phyloP scores from a whole-genome alignment of 805 yeast species.

The Spathaspora arborariae region DNA sequence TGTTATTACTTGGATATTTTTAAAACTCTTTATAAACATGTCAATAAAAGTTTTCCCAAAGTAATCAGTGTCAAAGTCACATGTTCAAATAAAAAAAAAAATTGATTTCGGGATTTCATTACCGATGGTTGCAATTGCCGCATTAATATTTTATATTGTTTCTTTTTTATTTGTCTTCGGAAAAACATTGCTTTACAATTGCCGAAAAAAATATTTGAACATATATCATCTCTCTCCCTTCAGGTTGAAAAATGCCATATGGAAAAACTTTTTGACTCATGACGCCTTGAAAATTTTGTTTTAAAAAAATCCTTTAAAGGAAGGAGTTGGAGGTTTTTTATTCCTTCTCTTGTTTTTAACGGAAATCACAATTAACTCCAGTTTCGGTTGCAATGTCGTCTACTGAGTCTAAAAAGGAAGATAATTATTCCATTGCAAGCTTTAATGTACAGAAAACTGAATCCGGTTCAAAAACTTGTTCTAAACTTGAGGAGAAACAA shows the following conservation, averaged over 20 bases:
- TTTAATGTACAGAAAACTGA: conserved; percentile 5
- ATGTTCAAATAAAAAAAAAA: neutral
- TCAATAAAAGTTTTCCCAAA: no score
- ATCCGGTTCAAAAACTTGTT: no score
- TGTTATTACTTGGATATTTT: no score
- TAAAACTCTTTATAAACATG: no score
- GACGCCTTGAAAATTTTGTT: neutral
- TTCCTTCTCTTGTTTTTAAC: neutral
- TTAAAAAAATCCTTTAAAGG: neutral
- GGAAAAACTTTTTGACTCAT: neutral
- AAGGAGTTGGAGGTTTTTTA: neutral
- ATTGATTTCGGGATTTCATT: neutral
- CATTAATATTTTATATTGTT: neutral
- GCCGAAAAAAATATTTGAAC: neutral
- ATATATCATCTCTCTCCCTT: no score
- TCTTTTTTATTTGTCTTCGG: neutral
- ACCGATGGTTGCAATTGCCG: neutral
- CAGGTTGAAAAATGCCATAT: neutral
- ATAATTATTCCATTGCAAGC: conserved; percentile 8
- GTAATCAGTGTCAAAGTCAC: no score
- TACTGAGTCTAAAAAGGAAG: conserved; percentile 7
- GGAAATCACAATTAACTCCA: neutral
- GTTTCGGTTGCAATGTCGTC: neutral
- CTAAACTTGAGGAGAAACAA: neutral
- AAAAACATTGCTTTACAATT: neutral